Conservation (phyloP, 805 yeast species). For the Cyberlindnera americana region DNA sequence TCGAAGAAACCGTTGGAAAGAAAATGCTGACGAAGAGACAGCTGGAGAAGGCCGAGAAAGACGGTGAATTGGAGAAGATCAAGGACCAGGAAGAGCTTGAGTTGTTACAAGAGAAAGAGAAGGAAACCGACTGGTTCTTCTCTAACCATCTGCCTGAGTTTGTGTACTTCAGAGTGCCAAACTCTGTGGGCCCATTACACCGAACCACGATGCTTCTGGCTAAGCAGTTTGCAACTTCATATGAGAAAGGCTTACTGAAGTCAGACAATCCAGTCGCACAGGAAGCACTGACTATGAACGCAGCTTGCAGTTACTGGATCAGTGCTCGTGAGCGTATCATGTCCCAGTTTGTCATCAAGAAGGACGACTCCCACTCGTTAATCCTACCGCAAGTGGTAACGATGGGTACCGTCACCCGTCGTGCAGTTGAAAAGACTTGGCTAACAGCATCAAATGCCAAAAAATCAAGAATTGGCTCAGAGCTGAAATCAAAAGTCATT, state of each 20-base stretch:
- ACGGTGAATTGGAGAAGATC: neutral
- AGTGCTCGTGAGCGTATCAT: slow-evolving; percentile 81
- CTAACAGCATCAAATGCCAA: slow-evolving; percentile 96
- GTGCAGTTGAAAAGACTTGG: slow-evolving; percentile 98
- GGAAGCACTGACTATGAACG: slow-evolving; percentile 73
- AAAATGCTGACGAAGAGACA: slow-evolving; percentile 12
- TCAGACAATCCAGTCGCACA: slow-evolving; percentile 72
- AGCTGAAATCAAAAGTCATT: slow-evolving; percentile 75
- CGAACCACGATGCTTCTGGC: slow-evolving; percentile 77
- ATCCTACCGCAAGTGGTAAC: slow-evolving; percentile 82
- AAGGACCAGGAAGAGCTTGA: slow-evolving; percentile 8
- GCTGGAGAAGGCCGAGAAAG: slow-evolving; percentile 7
- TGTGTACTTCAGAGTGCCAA: slow-evolving; percentile 71
- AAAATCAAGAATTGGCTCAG: slow-evolving; percentile 82
- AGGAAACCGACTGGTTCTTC: slow-evolving; percentile 9
- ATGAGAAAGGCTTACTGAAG: slow-evolving; percentile 68
- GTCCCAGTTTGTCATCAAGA: slow-evolving; percentile 80
- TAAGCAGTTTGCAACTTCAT: slow-evolving; percentile 65
- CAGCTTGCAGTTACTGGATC: slow-evolving; percentile 88
- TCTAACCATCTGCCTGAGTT: slow-evolving; percentile 13
- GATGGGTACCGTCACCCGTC: slow-evolving; percentile 95
- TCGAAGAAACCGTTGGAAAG: slow-evolving; percentile 12
- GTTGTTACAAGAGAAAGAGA: neutral
- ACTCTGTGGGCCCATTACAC: slow-evolving; percentile 73
- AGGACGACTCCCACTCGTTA: slow-evolving; percentile 35